phyloP scores from a whole-genome alignment of 2,329 filamentous ascomycete genomes.

The Cladophialophora exuberans region DNA sequence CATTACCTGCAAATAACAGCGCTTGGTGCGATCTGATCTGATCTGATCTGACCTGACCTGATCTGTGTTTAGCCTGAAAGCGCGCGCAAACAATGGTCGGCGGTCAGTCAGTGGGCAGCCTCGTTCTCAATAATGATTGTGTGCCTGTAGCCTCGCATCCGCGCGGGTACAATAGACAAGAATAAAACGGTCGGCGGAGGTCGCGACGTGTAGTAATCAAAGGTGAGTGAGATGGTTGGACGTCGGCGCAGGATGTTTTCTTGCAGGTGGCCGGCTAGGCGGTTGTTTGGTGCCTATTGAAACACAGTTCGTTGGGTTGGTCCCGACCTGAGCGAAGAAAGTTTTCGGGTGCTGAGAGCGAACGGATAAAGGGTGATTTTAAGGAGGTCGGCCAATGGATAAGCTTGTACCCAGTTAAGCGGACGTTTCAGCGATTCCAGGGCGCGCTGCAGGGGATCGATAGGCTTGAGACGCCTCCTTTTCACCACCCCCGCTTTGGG shows the following conservation, averaged over 20 bases:
- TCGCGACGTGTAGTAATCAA: no score
- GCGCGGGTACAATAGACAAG: constrained; percentile 8
- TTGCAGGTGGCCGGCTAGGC: background rate
- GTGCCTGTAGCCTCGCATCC: background rate
- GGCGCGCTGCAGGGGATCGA: no score
- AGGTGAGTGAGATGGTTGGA: background rate
- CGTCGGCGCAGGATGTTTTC: background rate
- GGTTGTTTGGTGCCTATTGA: constrained; percentile 4
- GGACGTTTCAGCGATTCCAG: constrained; percentile 4
- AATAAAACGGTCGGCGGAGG: constrained; percentile 3
- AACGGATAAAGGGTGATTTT: constrained; percentile 7
- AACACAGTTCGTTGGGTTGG: background rate
- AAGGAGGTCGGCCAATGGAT: constrained; percentile 2
- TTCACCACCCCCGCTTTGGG: background rate
- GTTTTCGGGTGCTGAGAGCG: constrained; percentile 1
- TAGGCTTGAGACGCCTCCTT: constrained; percentile 9
- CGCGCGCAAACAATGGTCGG: constrained; percentile 4
- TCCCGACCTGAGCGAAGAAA: background rate
- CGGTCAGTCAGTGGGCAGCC: background rate
- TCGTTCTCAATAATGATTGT: constrained; percentile 14
- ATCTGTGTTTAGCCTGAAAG: background rate
- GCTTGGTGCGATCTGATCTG: background rate
- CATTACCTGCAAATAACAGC: background rate
- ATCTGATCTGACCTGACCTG: background rate
- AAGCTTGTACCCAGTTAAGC: no score